These are phyloP conservation scores for Sordaria brevicollis DNA, from an alignment of 495 filamentous ascomycete species.

Conservation along the genomic window DNA sequence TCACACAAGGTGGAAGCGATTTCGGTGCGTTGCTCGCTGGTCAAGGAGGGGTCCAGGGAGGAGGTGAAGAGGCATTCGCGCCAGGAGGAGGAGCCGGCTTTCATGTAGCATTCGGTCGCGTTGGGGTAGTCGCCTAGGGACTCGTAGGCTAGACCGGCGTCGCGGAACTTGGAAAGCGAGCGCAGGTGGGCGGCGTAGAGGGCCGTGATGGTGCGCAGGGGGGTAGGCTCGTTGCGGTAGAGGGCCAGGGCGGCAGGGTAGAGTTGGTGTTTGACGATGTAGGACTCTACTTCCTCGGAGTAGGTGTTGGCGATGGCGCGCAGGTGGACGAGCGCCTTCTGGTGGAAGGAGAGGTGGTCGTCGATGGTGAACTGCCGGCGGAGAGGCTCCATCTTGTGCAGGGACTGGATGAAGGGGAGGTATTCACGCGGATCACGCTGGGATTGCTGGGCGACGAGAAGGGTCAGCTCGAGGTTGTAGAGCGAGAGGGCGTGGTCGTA, in stretches of 20 bases:
- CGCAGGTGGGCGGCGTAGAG: slow-evolving; percentile 74
- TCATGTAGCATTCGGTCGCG: slow-evolving; percentile 70
- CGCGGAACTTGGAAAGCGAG: slow-evolving; percentile 61
- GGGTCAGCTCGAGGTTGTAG: slow-evolving; percentile 80
- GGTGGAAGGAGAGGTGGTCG: slow-evolving; percentile 63
- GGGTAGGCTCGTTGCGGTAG: slow-evolving; percentile 68
- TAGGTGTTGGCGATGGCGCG: slow-evolving; percentile 39
- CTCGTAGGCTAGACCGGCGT: slow-evolving; percentile 83
- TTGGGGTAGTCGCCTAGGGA: slow-evolving; percentile 60
- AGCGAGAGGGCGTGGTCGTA: slow-evolving; percentile 85
- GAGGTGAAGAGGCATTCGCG: slow-evolving; percentile 78
- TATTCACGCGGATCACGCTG: slow-evolving; percentile 96
- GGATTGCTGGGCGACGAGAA: slow-evolving; percentile 88
- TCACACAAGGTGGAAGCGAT: slow-evolving; percentile 62
- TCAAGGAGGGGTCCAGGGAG: slow-evolving; percentile 49
- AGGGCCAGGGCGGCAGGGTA: slow-evolving; percentile 67
- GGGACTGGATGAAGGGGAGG: slow-evolving; percentile 79
- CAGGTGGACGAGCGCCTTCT: slow-evolving; percentile 71
- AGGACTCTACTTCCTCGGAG: slow-evolving; percentile 66
- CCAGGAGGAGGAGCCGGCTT: slow-evolving; percentile 65
- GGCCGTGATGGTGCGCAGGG: slow-evolving; percentile 47
- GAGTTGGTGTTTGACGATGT: slow-evolving; percentile 67
- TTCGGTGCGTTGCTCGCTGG: slow-evolving; percentile 46
- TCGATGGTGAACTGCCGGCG: slow-evolving; percentile 78
- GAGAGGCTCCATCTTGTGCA: slow-evolving; percentile 59